Conservation (phyloP, 2,329 filamentous ascomycete species). For the Camptophora hylomeconis region DNA sequence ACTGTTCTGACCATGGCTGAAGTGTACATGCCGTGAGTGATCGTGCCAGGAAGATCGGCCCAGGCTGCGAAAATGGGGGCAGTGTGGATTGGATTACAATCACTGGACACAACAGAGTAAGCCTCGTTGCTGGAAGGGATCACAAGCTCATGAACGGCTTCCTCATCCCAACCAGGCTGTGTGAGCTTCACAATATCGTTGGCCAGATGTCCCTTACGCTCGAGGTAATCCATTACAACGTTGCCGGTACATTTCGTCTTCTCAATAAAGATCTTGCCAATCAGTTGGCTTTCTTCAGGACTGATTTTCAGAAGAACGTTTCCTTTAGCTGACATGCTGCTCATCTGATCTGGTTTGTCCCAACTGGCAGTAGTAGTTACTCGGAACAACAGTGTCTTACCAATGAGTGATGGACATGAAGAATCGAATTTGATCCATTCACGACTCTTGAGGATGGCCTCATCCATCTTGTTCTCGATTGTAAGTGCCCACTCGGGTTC, state of each 20-base stretch:
- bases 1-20: slow-evolving; percentile 21
- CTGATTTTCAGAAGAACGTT: background rate
- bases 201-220: slow-evolving; percentile 6
- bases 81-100: slow-evolving; percentile 31
- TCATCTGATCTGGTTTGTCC: background rate
- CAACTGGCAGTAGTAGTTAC: slow-evolving; percentile 2
- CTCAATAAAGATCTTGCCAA: slow-evolving; percentile 6
- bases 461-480: background rate
- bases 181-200: slow-evolving; percentile 7
- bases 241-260: slow-evolving; percentile 8
- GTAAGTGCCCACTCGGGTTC: slow-evolving; percentile 3
- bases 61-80: slow-evolving; percentile 24
- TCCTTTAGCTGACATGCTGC: slow-evolving; percentile 2
- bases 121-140: slow-evolving; percentile 10
- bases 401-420: slow-evolving; percentile 1
- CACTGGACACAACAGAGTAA: slow-evolving; percentile 24
- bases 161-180: background rate
- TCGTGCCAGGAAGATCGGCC: slow-evolving; percentile 25
- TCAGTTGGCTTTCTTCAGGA: background rate
- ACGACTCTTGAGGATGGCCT: slow-evolving; percentile 3
- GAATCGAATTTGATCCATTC: slow-evolving; percentile 5
- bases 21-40: slow-evolving; percentile 31
- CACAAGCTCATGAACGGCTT: slow-evolving; percentile 5
- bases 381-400: slow-evolving; percentile 3
- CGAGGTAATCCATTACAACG: slow-evolving; percentile 18